Evolutionary conservation across 306 rosid genomes (phyloP), one percentile per base, ranked within the genome.

Genomic region (Quercus ilex): DNA sequence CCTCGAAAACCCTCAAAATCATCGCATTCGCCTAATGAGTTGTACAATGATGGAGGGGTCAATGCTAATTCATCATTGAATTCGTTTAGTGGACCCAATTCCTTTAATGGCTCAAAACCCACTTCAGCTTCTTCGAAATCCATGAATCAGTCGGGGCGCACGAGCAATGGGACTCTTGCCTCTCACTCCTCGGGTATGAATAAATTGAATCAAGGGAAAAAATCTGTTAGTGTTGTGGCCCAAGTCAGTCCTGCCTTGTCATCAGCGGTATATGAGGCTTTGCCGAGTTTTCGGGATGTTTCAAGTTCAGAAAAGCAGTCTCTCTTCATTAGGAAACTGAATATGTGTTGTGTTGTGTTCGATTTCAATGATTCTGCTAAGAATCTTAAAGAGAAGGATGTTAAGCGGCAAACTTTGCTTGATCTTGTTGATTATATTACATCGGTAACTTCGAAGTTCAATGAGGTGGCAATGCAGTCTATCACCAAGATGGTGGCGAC

Each of bases 341-440:
- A 78, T 18, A 81, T 90, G 88, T 90, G 93, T 6, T 84, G 86
- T 75, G 87, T 82, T 12, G 80, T 90, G 53, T 90, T 90, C 26
- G 87, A 90, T 82, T 90, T 90, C 43, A 81, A 76, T 41, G 87
- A 87, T 82, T 85, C 91, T 43, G 78, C 78, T 4, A 85, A 73
- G 78, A 80, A 84, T 81, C 86, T 87, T 41, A 84, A 71, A 68
- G 90, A 87, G 79, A 87, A 87, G 81, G 93, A 87, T 10, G 53
- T 87, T 15, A 90, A 90, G 88, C 28, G 86, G 78, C 88, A 82
- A 21, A 84, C 91, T 69, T 81, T 90, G 18, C 87, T 84, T 71
- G 93, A 90, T 82, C 91, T 90, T 55, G 90, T 90, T 64, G 93
- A 90, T 76, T 87, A 87, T 57, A 74, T 87, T 67, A 78, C 87